Evolutionary conservation across 2,329 filamentous ascomycete genomes (phyloP).

Genomic region (Lasiodiplodia theobromae): DNA sequence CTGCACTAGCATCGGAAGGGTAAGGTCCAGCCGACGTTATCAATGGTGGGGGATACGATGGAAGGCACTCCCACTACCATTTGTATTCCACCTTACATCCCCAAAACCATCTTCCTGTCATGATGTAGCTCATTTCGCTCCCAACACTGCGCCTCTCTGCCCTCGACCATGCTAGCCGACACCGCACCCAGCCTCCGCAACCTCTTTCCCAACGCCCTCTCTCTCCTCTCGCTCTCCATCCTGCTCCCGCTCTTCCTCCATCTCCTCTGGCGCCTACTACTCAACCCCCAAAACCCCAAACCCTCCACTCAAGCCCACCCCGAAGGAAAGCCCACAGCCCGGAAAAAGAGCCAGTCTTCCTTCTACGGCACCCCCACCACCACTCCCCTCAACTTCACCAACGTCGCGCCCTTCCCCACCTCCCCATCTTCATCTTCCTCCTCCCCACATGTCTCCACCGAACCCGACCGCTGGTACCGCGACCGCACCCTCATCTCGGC

Average conservation of each 20-base stretch:
- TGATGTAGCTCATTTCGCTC: neutral
- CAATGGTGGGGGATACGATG: neutral
- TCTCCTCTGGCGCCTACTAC: neutral
- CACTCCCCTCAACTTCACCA: neutral
- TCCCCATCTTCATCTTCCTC: neutral
- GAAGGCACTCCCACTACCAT: neutral
- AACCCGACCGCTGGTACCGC: conserved; percentile 13
- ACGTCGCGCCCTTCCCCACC: neutral
- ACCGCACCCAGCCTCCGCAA: neutral
- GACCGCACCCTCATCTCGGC: neutral
- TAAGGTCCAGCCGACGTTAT: conserved; percentile 2
- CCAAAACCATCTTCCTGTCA: neutral
- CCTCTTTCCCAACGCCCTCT: neutral
- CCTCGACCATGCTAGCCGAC: neutral
- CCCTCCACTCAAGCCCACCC: neutral
- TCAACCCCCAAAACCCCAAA: neutral
- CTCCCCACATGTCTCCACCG: neutral
- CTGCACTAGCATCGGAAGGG: neutral
- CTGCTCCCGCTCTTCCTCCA: neutral
- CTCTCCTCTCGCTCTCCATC: neutral
- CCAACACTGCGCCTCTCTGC: neutral
- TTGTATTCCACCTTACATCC: neutral
- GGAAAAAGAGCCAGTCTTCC: neutral
- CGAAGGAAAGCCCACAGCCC: neutral
- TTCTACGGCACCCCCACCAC: conserved; percentile 7